Base-by-base conservation (phyloP, 2,329 filamentous ascomycete genomes). In the Alternaria brassicae region DNA sequence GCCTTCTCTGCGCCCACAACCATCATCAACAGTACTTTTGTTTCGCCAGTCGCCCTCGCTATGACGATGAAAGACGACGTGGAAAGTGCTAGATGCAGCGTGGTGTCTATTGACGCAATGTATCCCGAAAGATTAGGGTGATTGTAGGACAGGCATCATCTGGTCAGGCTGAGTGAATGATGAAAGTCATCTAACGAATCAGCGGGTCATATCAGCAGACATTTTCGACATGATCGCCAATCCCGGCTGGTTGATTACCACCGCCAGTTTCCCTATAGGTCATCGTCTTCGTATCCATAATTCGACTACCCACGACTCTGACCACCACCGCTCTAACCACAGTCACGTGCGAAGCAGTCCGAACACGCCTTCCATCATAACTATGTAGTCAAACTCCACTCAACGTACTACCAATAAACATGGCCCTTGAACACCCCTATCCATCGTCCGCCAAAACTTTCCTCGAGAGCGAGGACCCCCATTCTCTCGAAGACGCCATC, bases 51-150 rank as follows among this genome's bases (percentile, higher is more conserved):
- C 25, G 53, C 42, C 1, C 36, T 55, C 8, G 41, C 36, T 32
- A n/a, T 34, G 13, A 8, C 28, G 44, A 47, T n/a, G 27, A 3
- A 15, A n/a, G 2, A 3, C 1, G 44, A 36, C 2, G 1, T 32
- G n/a, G 3, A 56, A 19, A 56, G 44, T 21, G 15, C 34, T 40
- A 17, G n/a, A 0, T 27, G 44, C 5, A 56, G 44, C 10, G 10
- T 56, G 12, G 3, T 48, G 10, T 56, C 44, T 4, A 25, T 50
- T 3, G 44, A 34, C 15, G 39, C 39, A 21, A 50, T 50, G 53
- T 56, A 56, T 41, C 53, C 36, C 1, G 36, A 44, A 19, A 56
- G 36, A n/a, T 7, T 56, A 15, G 34, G 53, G 3, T 50, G 8
- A 36, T 7, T 9, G 8, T 13, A 6, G 7, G 13, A 47, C 2